These are phyloP conservation scores for Aspergillus ibericus DNA, from an alignment of 2,329 filamentous ascomycete genomes.

Conservation along the genomic window DNA sequence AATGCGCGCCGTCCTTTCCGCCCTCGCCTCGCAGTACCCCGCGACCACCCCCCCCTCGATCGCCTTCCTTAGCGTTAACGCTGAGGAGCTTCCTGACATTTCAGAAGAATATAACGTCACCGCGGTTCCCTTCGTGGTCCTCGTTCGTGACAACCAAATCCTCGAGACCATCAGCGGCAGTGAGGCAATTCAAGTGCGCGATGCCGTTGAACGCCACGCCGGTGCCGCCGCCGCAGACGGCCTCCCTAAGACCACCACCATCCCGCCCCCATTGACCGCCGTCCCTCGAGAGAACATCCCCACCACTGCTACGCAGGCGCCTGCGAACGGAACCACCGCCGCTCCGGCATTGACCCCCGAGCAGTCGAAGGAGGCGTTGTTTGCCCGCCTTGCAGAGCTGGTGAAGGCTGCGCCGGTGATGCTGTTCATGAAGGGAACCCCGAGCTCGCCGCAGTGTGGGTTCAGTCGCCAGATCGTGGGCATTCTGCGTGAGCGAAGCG, in stretches of 20 bases:
- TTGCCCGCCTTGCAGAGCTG: conserved; percentile 75
- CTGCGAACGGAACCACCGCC: conserved; percentile 24
- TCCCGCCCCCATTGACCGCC: conserved; percentile 42
- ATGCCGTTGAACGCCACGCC: conserved; percentile 80
- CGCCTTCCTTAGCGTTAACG: conserved; percentile 87
- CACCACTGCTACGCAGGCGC: conserved; percentile 32
- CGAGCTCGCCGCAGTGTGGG: conserved; percentile 81
- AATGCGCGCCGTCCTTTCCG: conserved; percentile 82
- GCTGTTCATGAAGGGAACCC: conserved; percentile 99
- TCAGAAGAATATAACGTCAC: conserved; percentile 92
- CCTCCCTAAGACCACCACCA: conserved; percentile 35
- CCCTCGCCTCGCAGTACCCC: conserved; percentile 84
- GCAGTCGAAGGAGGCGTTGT: conserved; percentile 78
- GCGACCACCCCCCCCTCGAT: conserved; percentile 65
- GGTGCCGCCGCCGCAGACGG: conserved; percentile 42
- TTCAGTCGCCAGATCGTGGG: conserved; percentile 89
- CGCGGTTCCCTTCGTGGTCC: conserved; percentile 87
- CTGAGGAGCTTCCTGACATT: conserved; percentile 89
- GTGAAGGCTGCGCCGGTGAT: conserved; percentile 96
- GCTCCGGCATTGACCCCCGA: conserved; percentile 37
- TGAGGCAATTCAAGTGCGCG: conserved; percentile 80
- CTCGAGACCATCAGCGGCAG: conserved; percentile 87
- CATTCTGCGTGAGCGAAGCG: conserved; percentile 80
- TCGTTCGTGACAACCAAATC: conserved; percentile 72
- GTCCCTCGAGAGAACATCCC: conserved; percentile 39